Conservation (phyloP, 441 rosid species). For the Biscutella laevigata region DNA sequence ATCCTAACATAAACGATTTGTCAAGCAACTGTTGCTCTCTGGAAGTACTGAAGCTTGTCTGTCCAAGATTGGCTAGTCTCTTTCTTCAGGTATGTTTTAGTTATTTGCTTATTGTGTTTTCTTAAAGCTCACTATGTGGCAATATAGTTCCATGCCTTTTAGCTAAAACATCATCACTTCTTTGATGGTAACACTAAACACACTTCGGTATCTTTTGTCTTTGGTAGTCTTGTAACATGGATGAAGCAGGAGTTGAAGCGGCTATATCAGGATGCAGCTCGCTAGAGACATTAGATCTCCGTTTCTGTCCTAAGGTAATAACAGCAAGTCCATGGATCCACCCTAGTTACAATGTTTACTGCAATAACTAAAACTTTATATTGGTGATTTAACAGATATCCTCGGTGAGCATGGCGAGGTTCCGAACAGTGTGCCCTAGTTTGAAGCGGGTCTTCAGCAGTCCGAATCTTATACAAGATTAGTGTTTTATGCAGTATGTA, state of each 20-base stretch:
- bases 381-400: conserved; percentile 39
- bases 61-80: conserved; percentile 82
- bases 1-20: conserved; percentile 4
- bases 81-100: conserved; percentile 66
- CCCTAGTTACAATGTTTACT: no score
- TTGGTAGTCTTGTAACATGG: conserved; percentile 64
- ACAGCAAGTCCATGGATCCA: no score
- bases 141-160: neutral
- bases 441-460: conserved; percentile 64
- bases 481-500: conserved; percentile 5
- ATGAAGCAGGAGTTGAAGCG: conserved; percentile 61
- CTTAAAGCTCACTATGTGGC: neutral
- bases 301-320: conserved; percentile 82
- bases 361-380: neutral
- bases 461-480: conserved; percentile 22
- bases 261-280: conserved; percentile 72
- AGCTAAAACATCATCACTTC: neutral
- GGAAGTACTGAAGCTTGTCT: conserved; percentile 73
- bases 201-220: conserved; percentile 10
- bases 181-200: neutral
- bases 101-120: neutral
- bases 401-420: conserved; percentile 59
- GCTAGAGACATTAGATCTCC: conserved; percentile 90
- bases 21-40: conserved; percentile 75
- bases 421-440: conserved; percentile 66